phyloP scores from a whole-genome alignment of 2,329 filamentous ascomycete genomes.

The Fusarium sp. region DNA sequence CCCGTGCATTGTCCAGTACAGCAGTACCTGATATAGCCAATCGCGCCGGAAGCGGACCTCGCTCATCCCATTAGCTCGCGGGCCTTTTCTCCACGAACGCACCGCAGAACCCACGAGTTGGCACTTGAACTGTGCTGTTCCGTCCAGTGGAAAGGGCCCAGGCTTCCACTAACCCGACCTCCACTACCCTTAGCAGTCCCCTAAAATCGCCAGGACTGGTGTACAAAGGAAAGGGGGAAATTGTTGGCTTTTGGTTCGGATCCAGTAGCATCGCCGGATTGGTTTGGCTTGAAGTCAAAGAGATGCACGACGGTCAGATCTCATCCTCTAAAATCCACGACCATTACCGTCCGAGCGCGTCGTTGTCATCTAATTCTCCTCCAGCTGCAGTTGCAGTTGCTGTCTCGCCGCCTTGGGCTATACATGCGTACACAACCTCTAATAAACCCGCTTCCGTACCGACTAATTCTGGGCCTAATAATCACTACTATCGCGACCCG shows the following conservation, averaged over 20 bases:
- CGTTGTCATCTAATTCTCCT: constrained; percentile 29
- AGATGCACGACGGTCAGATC: constrained; percentile 44
- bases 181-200: constrained; percentile 33
- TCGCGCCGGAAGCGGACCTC: constrained; percentile 37
- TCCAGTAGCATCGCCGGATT: constrained; percentile 39
- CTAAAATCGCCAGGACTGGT: constrained; percentile 27
- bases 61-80: constrained; percentile 29
- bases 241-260: constrained; percentile 41
- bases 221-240: constrained; percentile 43
- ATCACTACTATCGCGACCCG: constrained; percentile 33
- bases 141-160: constrained; percentile 24
- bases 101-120: constrained; percentile 19
- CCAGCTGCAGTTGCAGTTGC: constrained; percentile 32
- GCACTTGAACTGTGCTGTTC: constrained; percentile 19
- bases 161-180: constrained; percentile 34
- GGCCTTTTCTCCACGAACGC: constrained; percentile 35
- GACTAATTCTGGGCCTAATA: constrained; percentile 35
- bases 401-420: constrained; percentile 39
- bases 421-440: constrained; percentile 30
- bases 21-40: constrained; percentile 26
- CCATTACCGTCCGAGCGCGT: constrained; percentile 33
- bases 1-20: constrained; percentile 6
- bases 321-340: constrained; percentile 29
- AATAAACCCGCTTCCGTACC: constrained; percentile 23
- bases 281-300: constrained; percentile 29